These are phyloP conservation scores for Colletotrichum incanum DNA, from an alignment of 2,329 filamentous ascomycete genomes.

Conservation along the genomic window DNA sequence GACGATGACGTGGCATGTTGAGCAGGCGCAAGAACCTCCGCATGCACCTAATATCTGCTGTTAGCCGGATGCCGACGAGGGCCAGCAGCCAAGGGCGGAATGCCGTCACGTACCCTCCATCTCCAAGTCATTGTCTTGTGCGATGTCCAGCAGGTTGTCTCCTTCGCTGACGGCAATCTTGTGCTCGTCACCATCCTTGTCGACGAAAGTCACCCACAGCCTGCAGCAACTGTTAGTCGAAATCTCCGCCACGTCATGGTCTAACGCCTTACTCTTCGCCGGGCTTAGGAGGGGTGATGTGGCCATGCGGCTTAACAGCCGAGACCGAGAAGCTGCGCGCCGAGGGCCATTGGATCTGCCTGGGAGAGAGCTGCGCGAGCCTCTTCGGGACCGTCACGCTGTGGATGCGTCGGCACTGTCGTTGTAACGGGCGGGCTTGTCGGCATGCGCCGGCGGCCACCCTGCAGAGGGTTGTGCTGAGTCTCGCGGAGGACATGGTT, in stretches of 20 bases:
- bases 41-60: slow-evolving; percentile 77
- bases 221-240: slow-evolving; percentile 60
- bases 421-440: slow-evolving; percentile 48
- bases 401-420: slow-evolving; percentile 35
- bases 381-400: not conserved
- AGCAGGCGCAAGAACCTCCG: slow-evolving; percentile 93
- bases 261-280: slow-evolving; percentile 85
- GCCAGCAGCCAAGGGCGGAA: not conserved
- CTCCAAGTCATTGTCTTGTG: slow-evolving; percentile 93
- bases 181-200: slow-evolving; percentile 86
- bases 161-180: slow-evolving; percentile 87
- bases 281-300: slow-evolving; percentile 86
- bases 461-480: slow-evolving; percentile 50
- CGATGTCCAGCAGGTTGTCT: slow-evolving; percentile 95
- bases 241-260: slow-evolving; percentile 30
- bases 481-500: slow-evolving; percentile 31
- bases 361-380: slow-evolving; percentile 3
- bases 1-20: slow-evolving; percentile 93
- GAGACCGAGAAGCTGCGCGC: slow-evolving; percentile 77
- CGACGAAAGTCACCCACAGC: slow-evolving; percentile 91
- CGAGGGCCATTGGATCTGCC: slow-evolving; percentile 38
- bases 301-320: slow-evolving; percentile 76
- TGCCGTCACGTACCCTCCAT: slow-evolving; percentile 82
- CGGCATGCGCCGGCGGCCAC: slow-evolving; percentile 51
- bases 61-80: not conserved